Evolutionary conservation across 73 alveolate genomes (phyloP).

Genomic region (Paramecium sonneborni): DNA sequence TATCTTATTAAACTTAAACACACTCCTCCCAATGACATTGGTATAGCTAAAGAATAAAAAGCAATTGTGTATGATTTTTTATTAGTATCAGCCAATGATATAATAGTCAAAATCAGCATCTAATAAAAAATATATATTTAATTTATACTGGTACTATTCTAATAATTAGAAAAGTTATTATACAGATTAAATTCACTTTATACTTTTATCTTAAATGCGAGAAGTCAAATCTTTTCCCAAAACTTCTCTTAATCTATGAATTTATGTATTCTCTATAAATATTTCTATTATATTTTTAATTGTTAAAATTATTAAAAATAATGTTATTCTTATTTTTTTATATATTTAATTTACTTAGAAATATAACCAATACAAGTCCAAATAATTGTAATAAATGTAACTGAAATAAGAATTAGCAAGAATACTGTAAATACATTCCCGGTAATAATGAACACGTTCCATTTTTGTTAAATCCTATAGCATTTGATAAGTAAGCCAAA

Average conservation of each 20-base stretch:
- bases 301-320: too few relatives aligned
- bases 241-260: background rate
- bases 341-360: too few relatives aligned
- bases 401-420: background rate
- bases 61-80: background rate
- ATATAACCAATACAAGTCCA: too few relatives aligned
- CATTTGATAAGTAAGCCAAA: background rate
- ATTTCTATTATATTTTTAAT: too few relatives aligned
- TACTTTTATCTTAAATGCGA: background rate
- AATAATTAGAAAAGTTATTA: background rate
- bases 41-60: background rate
- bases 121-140: background rate
- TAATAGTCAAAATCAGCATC: background rate
- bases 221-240: background rate
- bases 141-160: conserved; percentile 21
- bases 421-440: background rate
- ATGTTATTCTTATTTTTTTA: too few relatives aligned
- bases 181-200: background rate
- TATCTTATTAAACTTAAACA: background rate
- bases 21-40: conserved; percentile 41
- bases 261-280: too few relatives aligned
- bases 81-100: background rate
- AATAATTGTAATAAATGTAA: background rate
- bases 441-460: background rate
- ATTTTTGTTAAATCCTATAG: background rate